Percentiles rank a stretch among this genome's conserved stretches.
Evolutionary conservation across 305 asterid species (phyloP).

Genomic region (Fraxinus paxiana): DNA sequence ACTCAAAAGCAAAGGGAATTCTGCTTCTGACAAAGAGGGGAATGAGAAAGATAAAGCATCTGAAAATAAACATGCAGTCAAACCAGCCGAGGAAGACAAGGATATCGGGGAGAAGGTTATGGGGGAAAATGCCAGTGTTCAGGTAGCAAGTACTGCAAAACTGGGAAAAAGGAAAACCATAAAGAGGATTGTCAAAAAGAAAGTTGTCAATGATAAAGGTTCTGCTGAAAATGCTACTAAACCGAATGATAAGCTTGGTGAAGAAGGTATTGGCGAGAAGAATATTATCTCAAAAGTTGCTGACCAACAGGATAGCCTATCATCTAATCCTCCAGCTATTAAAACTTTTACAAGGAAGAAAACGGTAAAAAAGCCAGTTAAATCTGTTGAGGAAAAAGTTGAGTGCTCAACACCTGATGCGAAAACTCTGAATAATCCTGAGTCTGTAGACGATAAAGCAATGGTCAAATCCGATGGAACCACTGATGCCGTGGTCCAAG

Average conservation of each 20-base stretch:
- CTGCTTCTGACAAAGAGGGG: conserved; percentile 36
- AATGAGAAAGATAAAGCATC: conserved; percentile 38
- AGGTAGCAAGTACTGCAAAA: conserved; percentile 42
- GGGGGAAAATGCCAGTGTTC: conserved; percentile 38
- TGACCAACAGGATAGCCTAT: conserved; percentile 43
- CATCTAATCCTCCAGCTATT: conserved; percentile 41
- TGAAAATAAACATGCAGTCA: conserved; percentile 39
- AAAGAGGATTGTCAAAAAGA: conserved; percentile 74
- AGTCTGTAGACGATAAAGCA: conserved; percentile 39
- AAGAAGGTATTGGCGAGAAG: conserved; percentile 41
- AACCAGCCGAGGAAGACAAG: conserved; percentile 37
- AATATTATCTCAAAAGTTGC: conserved; percentile 39
- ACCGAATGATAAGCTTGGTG: conserved; percentile 35
- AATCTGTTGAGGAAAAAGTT: conserved; percentile 35
- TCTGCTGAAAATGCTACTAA: conserved; percentile 38
- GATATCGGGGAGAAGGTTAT: conserved; percentile 29
- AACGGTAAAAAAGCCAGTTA: conserved; percentile 45
- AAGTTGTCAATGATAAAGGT: conserved; percentile 51
- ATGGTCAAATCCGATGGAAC: conserved; percentile 35
- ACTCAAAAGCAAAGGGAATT: conserved; percentile 36
- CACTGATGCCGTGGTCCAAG: neutral
- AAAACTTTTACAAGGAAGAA: conserved; percentile 66
- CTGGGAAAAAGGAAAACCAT: conserved; percentile 75
- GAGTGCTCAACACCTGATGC: conserved; percentile 33
- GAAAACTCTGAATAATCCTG: conserved; percentile 37